Conservation (phyloP, 2,329 filamentous ascomycete genomes). For the Lachnellula cervina region DNA sequence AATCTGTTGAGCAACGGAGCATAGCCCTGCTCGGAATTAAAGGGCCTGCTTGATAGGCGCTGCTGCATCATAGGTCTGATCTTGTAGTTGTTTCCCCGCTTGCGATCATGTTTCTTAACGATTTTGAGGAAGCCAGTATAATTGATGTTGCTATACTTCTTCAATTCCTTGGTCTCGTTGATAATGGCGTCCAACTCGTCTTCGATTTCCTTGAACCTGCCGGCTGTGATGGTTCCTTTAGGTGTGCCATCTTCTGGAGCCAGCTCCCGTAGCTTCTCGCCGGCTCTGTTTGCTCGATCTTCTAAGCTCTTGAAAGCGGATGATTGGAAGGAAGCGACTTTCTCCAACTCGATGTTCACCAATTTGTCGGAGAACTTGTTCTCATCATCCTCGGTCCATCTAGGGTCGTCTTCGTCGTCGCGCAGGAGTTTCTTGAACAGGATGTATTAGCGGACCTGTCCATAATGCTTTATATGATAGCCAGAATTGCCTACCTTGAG, state of each 20-base stretch:
- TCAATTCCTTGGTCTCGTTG: slow-evolving; percentile 85
- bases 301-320: slow-evolving; percentile 61
- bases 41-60: slow-evolving; percentile 78
- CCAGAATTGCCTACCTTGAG: slow-evolving; percentile 55
- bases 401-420: slow-evolving; percentile 61
- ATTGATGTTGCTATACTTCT: slow-evolving; percentile 93
- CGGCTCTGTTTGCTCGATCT: slow-evolving; percentile 49
- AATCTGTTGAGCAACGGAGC: slow-evolving; percentile 84
- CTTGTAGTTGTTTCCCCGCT: slow-evolving; percentile 79
- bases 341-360: slow-evolving; percentile 90
- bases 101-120: slow-evolving; percentile 97
- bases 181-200: slow-evolving; percentile 81
- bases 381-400: slow-evolving; percentile 94
- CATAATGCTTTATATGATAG: neutral
- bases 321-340: slow-evolving; percentile 85
- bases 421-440: slow-evolving; percentile 58
- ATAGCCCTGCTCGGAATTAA: slow-evolving; percentile 89
- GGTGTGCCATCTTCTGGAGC: slow-evolving; percentile 56
- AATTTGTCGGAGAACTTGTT: slow-evolving; percentile 91
- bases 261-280: slow-evolving; percentile 73
- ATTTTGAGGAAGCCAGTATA: slow-evolving; percentile 98
- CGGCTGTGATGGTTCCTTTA: slow-evolving; percentile 44
- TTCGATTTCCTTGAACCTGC: slow-evolving; percentile 65
- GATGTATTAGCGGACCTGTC: neutral
- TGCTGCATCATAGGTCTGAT: slow-evolving; percentile 90